Evolutionary conservation across 2,329 filamentous ascomycete species (phyloP).

Genomic region (Sarocladium kiliense): DNA sequence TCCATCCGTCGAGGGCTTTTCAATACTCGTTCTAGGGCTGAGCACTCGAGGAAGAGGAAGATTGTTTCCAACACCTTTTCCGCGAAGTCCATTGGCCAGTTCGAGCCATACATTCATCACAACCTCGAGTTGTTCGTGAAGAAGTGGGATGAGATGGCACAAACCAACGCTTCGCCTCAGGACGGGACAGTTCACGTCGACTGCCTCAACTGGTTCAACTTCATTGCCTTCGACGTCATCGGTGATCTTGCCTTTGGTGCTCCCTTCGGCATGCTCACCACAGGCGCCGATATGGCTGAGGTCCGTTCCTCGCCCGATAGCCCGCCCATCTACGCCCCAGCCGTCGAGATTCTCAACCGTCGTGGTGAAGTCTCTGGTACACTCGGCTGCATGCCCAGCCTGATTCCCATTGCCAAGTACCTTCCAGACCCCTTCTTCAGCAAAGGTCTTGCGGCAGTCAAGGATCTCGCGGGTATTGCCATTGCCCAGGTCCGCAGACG

Average conservation of each 20-base stretch:
- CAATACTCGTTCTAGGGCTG: conserved; percentile 76
- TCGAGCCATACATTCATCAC: conserved; percentile 81
- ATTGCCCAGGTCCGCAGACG: conserved; percentile 74
- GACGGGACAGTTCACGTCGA: conserved; percentile 53
- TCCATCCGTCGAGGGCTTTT: conserved; percentile 82
- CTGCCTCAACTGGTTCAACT: conserved; percentile 68
- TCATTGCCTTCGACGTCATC: conserved; percentile 49
- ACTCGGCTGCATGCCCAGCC: conserved; percentile 65
- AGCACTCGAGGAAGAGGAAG: conserved; percentile 87
- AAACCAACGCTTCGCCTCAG: conserved; percentile 14
- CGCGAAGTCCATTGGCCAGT: conserved; percentile 72
- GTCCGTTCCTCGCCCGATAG: conserved; percentile 57
- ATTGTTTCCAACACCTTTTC: conserved; percentile 83
- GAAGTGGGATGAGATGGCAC: conserved; percentile 63
- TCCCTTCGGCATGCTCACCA: conserved; percentile 62
- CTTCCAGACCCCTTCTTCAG: conserved; percentile 79
- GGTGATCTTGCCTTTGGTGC: conserved; percentile 46
- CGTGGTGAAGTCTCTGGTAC: conserved; percentile 81
- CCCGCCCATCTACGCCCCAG: conserved; percentile 64
- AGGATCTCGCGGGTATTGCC: conserved; percentile 82
- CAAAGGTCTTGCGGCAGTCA: conserved; percentile 66
- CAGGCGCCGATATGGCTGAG: conserved; percentile 72
- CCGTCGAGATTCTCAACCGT: conserved; percentile 84
- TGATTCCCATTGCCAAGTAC: conserved; percentile 77
- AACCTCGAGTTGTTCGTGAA: conserved; percentile 71